A percentile compares a stretch with the other conserved stretches of the same genome.
phyloP scores from a whole-genome alignment of 2,329 filamentous ascomycete species.

The Phaeosphaeriaceae sp. region DNA sequence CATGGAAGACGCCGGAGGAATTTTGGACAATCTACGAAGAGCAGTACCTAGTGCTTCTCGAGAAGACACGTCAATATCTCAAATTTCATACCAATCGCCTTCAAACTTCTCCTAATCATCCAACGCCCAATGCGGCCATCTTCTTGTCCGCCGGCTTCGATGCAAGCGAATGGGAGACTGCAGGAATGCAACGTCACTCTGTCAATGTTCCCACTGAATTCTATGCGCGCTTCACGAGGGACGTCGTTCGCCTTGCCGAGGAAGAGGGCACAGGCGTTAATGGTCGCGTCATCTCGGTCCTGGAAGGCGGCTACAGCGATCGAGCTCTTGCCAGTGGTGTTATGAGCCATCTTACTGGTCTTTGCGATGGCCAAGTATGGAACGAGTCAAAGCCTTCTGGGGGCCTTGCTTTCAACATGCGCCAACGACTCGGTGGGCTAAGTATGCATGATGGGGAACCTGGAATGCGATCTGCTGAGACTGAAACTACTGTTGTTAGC shows the following conservation, averaged over 20 bases:
- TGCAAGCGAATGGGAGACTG: constrained; percentile 91
- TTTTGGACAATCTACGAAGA: constrained; percentile 90
- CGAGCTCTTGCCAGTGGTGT: constrained; percentile 87
- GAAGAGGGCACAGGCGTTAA: constrained; percentile 80
- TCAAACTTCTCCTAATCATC: constrained; percentile 60
- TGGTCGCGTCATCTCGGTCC: constrained; percentile 86
- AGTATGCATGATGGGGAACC: constrained; percentile 35
- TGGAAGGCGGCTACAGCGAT: constrained; percentile 96
- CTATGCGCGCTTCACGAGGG: constrained; percentile 87
- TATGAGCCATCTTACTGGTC: constrained; percentile 85
- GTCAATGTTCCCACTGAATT: constrained; percentile 97
- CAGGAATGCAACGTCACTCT: constrained; percentile 92
- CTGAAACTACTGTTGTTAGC: constrained; percentile 23
- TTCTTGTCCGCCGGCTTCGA: constrained; percentile 97
- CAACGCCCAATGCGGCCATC: constrained; percentile 79
- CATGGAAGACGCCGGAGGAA: constrained; percentile 81
- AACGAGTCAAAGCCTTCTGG: constrained; percentile 41
- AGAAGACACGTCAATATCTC: constrained; percentile 83
- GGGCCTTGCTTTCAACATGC: constrained; percentile 66
- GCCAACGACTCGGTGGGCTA: constrained; percentile 56
- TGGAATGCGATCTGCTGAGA: constrained; percentile 24
- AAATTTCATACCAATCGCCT: constrained; percentile 72
- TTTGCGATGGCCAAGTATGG: constrained; percentile 64
- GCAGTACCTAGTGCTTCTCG: constrained; percentile 76
- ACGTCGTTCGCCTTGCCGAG: constrained; percentile 80